phyloP scores from a whole-genome alignment of 192 early-diverging fungal genomes.

The Neocallimastix lanati region DNA sequence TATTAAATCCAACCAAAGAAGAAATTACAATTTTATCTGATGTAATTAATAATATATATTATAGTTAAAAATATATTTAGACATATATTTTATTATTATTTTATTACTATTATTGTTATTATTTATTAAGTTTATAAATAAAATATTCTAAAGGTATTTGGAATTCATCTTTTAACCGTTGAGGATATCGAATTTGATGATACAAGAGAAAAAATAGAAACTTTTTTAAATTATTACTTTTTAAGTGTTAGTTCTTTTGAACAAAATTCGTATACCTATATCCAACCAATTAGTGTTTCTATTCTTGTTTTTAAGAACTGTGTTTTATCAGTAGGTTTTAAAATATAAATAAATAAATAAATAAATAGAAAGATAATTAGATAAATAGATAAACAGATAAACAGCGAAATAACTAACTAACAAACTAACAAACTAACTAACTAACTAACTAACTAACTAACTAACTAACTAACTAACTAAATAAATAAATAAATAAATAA shows the following conservation, averaged over 20 bases:
- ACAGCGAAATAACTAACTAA: too few species aligned
- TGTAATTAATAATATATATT: too few species aligned
- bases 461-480: too few species aligned
- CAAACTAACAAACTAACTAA: too few species aligned
- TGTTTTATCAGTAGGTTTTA: constrained; percentile 23
- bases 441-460: neutral
- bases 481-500: too few species aligned
- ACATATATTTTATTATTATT: neutral
- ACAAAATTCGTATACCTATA: constrained; percentile 12
- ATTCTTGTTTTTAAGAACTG: constrained; percentile 34
- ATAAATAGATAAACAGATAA: constrained; percentile 15
- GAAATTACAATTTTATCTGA: too few species aligned
- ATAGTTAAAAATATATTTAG: too few species aligned
- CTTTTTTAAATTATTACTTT: constrained; percentile 81
- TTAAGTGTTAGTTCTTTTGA: constrained; percentile 65
- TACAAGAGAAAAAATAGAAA: constrained; percentile 77
- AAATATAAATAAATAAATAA: neutral
- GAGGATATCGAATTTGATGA: constrained; percentile 82
- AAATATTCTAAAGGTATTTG: constrained; percentile 49
- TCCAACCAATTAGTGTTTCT: constrained; percentile 31
- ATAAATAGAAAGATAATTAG: neutral
- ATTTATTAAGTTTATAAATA: too few species aligned
- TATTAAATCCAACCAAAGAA: too few species aligned
- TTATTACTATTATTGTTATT: too few species aligned
- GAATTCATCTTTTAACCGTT: constrained; percentile 56